Evolutionary conservation across 768 basidiomycete species (phyloP).

Genomic region (Filobasidium wieringae): DNA sequence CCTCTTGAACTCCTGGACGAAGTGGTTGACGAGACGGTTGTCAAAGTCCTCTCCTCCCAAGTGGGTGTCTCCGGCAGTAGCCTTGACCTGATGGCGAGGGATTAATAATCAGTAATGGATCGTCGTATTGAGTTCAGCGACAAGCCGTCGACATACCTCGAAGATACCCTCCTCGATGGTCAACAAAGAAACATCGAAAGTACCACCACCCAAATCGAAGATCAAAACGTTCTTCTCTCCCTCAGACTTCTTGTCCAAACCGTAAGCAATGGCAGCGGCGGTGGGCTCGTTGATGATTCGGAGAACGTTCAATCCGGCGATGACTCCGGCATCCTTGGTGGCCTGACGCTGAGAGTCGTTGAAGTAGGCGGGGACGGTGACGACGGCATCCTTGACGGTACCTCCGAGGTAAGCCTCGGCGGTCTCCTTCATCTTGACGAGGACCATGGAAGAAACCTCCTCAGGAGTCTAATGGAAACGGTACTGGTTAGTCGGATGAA

Average conservation of each 20-base stretch:
- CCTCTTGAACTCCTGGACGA: constrained; percentile 78
- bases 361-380: constrained; percentile 98
- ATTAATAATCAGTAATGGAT: background rate
- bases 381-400: constrained; percentile 92
- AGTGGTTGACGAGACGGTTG: constrained; percentile 80
- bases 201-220: constrained; percentile 97
- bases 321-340: constrained; percentile 93
- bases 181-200: constrained; percentile 94
- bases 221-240: constrained; percentile 93
- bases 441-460: constrained; percentile 90
- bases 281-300: constrained; percentile 98
- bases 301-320: constrained; percentile 86
- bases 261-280: constrained; percentile 94
- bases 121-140: background rate
- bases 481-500: constrained; percentile 8
- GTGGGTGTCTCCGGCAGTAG: constrained; percentile 88
- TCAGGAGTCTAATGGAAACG: constrained; percentile 57
- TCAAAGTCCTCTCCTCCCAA: constrained; percentile 95
- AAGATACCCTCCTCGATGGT: constrained; percentile 78
- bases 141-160: constrained; percentile 41
- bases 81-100: constrained; percentile 51
- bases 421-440: constrained; percentile 97
- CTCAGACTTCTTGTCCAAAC: constrained; percentile 80
- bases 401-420: constrained; percentile 95
- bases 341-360: constrained; percentile 99